Percentiles rank a stretch among this genome's conserved stretches.
Conservation (phyloP, 2,329 filamentous ascomycete genomes). For the Epicoccum sorghinum region DNA sequence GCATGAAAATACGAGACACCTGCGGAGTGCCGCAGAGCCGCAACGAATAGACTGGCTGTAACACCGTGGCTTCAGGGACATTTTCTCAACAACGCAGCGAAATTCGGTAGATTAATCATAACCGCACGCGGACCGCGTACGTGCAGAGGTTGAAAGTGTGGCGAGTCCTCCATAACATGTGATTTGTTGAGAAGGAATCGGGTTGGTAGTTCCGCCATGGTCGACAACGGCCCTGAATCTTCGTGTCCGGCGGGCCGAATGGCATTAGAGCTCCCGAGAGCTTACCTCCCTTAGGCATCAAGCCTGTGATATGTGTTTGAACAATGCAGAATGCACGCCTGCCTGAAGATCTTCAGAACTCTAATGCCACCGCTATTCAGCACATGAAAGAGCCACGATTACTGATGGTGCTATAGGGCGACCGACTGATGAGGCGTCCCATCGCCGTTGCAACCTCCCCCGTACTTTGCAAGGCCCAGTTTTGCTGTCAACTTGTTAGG, state of each 20-base stretch:
- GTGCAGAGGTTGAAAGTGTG: slow-evolving; percentile 15
- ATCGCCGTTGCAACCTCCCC: neutral
- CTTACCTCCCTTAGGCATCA: no score
- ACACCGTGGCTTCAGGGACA: neutral
- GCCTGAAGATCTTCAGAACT: no score
- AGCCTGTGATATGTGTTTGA: no score
- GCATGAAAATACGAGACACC: neutral
- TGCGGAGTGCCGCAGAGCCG: neutral
- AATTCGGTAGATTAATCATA: neutral
- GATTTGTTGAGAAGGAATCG: slow-evolving; percentile 14
- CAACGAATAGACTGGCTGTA: neutral
- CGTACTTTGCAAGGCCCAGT: neutral
- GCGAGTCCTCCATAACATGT: slow-evolving; percentile 22
- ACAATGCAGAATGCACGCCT: no score
- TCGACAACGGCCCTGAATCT: neutral
- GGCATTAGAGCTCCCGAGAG: neutral
- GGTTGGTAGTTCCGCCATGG: neutral
- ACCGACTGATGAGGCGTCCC: neutral
- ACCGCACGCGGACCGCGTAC: neutral
- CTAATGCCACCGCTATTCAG: no score
- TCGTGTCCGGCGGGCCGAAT: slow-evolving; percentile 11
- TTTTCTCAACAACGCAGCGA: slow-evolving; percentile 1
- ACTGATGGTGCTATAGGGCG: no score
- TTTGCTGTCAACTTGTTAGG: neutral
- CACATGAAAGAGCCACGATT: no score